Conservation (phyloP, 768 basidiomycete species). For the Lentinus brumalis region DNA sequence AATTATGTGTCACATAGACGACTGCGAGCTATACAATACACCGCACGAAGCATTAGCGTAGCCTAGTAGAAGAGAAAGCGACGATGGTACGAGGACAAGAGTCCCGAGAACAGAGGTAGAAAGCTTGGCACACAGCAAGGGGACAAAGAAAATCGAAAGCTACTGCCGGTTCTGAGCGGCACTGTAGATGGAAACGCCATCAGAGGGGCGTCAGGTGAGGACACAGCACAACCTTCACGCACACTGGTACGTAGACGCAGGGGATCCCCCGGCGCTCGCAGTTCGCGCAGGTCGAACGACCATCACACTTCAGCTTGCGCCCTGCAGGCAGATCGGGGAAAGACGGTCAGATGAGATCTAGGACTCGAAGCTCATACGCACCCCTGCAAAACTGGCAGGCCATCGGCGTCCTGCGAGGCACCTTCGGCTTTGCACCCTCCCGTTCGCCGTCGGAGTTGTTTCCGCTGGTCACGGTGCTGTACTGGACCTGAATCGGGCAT, state of each 20-base stretch:
- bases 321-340: slow-evolving; percentile 38
- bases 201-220: not conserved
- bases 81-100: not conserved
- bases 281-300: slow-evolving; percentile 65
- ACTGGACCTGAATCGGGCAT: not conserved
- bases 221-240: slow-evolving; percentile 32
- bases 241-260: slow-evolving; percentile 69
- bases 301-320: slow-evolving; percentile 75
- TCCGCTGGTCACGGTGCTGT: slow-evolving; percentile 2
- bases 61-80: slow-evolving; percentile 1
- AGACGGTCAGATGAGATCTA: not conserved
- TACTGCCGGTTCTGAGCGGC: slow-evolving; percentile 14
- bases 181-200: not conserved
- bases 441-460: slow-evolving; percentile 18
- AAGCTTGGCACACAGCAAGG: slow-evolving; percentile 7
- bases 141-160: not conserved
- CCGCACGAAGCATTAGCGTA: slow-evolving; percentile 16
- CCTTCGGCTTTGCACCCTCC: slow-evolving; percentile 15
- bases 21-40: slow-evolving; percentile 11
- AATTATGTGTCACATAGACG: slow-evolving; percentile 13
- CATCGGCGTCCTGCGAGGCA: slow-evolving; percentile 59
- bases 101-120: not conserved
- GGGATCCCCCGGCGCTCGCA: slow-evolving; percentile 61
- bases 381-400: slow-evolving; percentile 77
- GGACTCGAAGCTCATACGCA: slow-evolving; percentile 22